Base-by-base conservation (phyloP, 306 rosid species). In the Castanea crenata region DNA sequence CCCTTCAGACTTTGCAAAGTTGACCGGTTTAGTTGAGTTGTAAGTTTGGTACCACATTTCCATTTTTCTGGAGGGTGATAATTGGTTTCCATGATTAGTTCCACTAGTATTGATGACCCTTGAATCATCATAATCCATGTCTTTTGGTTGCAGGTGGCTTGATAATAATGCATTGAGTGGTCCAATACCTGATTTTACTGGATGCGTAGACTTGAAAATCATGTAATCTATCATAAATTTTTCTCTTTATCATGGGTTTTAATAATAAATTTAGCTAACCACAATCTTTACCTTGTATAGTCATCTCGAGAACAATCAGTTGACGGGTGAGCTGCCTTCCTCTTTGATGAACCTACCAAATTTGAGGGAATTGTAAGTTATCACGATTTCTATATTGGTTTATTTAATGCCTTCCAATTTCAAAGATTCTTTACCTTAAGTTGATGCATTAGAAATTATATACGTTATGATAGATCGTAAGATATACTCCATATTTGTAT, bases 261-360 rank as follows among this genome's bases (percentile, higher is more conserved):
- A 61, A 38, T 2, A 49, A 67, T 70, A 52, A 44, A 74, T 73
- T 79, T 74, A 68, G 61, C 90, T 89, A 79, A 89, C 41, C 32
- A 64, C 65, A 71, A 23, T 78, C 69, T 82, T 87, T 88, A 23
- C 69, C 73, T 75, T 77, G 74, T 87, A 73, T 80, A 94, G 98
- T 79, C 97, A 94, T 87, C 95, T 94, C 15, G 98, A 94, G 82
- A 90, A 91, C 85, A 94, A 94, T 82, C 97, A 85, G 76, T 90
- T 94, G 89, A 86, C 84, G 0, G 97, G 97, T 21, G 87, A 55
- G 79, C 86, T 94, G 78, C 96, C 96, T 79, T 88, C n/a, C n/a
- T n/a, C n/a, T n/a, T n/a, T n/a, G n/a, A n/a, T n/a, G n/a, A n/a
- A n/a, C n/a, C n/a, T n/a, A n/a, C n/a, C n/a, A n/a, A n/a, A n/a